A percentile compares a stretch with the other conserved stretches of the same genome.
These are phyloP conservation scores for Tremella yokohamensis DNA, from an alignment of 768 basidiomycete genomes.

Conservation along the genomic window DNA sequence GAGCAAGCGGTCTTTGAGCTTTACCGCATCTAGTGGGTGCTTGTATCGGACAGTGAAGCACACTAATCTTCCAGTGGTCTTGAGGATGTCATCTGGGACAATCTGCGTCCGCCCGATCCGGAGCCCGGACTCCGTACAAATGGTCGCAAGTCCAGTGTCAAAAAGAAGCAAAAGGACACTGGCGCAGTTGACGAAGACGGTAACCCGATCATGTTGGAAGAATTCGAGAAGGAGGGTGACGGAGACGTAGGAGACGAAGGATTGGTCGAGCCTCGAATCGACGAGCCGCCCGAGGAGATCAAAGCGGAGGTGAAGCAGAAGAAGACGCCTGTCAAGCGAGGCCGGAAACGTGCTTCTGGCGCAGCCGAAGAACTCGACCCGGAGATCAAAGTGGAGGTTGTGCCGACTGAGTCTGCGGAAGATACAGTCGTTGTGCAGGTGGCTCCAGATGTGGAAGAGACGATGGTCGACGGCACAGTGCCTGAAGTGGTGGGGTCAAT, in stretches of 20 bases:
- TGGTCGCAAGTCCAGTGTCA: slow-evolving; percentile 54
- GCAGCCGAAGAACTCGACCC: background rate
- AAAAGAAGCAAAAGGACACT: slow-evolving; percentile 46
- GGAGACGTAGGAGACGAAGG: slow-evolving; percentile 40
- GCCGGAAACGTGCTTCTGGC: background rate
- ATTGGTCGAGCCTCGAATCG: slow-evolving; percentile 13
- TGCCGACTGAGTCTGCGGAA: too few species aligned
- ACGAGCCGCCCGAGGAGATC: slow-evolving; percentile 6
- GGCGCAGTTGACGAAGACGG: slow-evolving; percentile 43
- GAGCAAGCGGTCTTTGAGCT: slow-evolving; percentile 89
- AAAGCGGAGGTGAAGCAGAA: slow-evolving; percentile 15
- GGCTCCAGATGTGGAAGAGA: background rate
- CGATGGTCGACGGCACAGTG: background rate
- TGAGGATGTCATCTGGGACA: slow-evolving; percentile 60
- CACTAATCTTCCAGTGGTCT: slow-evolving; percentile 51
- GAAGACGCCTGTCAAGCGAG: slow-evolving; percentile 2
- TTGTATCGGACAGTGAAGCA: background rate
- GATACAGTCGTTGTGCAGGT: background rate
- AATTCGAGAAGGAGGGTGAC: slow-evolving; percentile 47
- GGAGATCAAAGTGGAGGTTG: too few species aligned
- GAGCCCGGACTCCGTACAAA: slow-evolving; percentile 55
- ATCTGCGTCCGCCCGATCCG: slow-evolving; percentile 55
- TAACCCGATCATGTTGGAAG: slow-evolving; percentile 30
- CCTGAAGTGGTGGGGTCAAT: background rate
- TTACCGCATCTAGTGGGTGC: slow-evolving; percentile 64